These are phyloP conservation scores for Saccharata proteae DNA, from an alignment of 2,329 filamentous ascomycete species.

Conservation along the genomic window DNA sequence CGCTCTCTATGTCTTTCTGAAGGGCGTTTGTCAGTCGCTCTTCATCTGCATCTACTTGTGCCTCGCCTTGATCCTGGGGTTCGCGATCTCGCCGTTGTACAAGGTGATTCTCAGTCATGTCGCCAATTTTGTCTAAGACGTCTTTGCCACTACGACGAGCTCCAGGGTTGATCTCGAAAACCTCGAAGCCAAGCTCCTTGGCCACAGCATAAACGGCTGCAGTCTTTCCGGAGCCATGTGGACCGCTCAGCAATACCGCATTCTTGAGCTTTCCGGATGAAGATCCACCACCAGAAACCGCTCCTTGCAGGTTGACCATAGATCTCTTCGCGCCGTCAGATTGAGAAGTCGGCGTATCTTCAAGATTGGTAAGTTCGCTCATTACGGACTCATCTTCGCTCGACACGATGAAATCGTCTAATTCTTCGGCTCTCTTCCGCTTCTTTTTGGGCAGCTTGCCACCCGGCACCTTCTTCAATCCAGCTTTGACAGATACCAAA, in stretches of 20 bases:
- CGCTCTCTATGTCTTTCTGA: constrained; percentile 48
- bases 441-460: constrained; percentile 43
- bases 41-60: constrained; percentile 22
- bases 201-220: constrained; percentile 85
- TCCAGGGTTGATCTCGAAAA: constrained; percentile 88
- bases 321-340: constrained; percentile 38
- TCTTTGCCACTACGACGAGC: constrained; percentile 79
- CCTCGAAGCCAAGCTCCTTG: constrained; percentile 80
- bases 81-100: constrained; percentile 44
- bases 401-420: constrained; percentile 24
- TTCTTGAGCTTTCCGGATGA: constrained; percentile 49
- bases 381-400: constrained; percentile 17
- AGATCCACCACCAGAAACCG: constrained; percentile 18
- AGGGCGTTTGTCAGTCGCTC: constrained; percentile 33
- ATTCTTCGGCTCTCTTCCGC: constrained; percentile 35
- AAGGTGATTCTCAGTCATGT: constrained; percentile 93
- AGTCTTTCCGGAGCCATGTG: constrained; percentile 84
- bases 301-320: constrained; percentile 19
- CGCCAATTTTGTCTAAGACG: constrained; percentile 79
- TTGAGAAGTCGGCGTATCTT: no score
- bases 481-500: no score
- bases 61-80: constrained; percentile 6
- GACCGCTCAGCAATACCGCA: constrained; percentile 77
- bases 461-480: constrained; percentile 21
- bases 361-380: constrained; percentile 48